These are phyloP conservation scores for Irpex sp. DNA, from an alignment of 1,284 basidiomycete species.

Conservation along the genomic window DNA sequence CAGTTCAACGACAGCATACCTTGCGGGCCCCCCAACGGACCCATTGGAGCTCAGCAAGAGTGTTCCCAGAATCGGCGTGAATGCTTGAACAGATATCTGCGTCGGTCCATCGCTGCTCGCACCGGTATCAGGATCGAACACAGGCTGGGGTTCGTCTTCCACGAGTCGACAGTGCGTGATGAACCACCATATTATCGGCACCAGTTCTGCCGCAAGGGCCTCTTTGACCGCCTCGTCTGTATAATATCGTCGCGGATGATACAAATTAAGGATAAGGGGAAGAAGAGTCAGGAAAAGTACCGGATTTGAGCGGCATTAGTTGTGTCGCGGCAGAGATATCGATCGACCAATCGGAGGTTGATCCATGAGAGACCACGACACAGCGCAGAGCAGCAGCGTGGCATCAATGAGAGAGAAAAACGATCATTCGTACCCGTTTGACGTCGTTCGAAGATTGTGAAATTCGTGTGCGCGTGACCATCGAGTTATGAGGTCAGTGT, in stretches of 20 bases:
- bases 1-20: slow-evolving; percentile 77
- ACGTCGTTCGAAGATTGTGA: not conserved
- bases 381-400: not conserved
- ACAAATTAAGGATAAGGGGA: not conserved
- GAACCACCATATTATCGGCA: slow-evolving; percentile 93
- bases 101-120: slow-evolving; percentile 24
- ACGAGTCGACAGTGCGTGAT: slow-evolving; percentile 72
- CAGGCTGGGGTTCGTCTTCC: slow-evolving; percentile 28
- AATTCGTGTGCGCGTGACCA: not conserved
- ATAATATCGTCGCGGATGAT: not conserved
- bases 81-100: slow-evolving; percentile 75
- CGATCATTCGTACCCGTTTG: not conserved
- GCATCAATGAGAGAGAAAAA: not conserved
- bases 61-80: slow-evolving; percentile 90
- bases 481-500: not conserved
- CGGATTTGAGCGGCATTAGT: not conserved
- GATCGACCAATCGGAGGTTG: slow-evolving; percentile 9
- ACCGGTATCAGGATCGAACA: not conserved
- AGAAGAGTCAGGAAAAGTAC: not conserved
- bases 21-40: slow-evolving; percentile 69
- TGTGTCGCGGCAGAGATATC: slow-evolving; percentile 1
- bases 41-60: slow-evolving; percentile 81
- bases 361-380: not conserved
- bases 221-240: slow-evolving; percentile 90
- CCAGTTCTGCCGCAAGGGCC: slow-evolving; percentile 81